Evolutionary conservation across 345 rosid species (phyloP).

Genomic region (Pseudoturritis turrita): DNA sequence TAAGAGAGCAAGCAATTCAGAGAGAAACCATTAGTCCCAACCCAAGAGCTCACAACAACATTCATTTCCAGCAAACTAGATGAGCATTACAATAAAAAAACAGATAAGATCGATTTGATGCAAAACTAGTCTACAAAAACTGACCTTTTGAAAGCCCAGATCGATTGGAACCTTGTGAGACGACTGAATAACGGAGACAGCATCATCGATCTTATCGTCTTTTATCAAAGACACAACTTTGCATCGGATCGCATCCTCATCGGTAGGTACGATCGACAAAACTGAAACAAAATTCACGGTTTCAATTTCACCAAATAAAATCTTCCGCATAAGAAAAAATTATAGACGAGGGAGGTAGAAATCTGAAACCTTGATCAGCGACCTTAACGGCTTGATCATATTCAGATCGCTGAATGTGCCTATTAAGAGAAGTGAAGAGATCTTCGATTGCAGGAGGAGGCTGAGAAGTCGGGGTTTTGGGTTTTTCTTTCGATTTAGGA

Average conservation of each 20-base stretch:
- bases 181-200: constrained; percentile 59
- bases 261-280: constrained; percentile 57
- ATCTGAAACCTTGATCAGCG: constrained; percentile 65
- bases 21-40: background rate
- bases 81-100: background rate
- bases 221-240: constrained; percentile 75
- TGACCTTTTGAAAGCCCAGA: constrained; percentile 64
- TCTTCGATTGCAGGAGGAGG: constrained; percentile 79
- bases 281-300: constrained; percentile 41
- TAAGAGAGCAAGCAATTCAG: background rate
- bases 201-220: constrained; percentile 61
- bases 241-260: constrained; percentile 87
- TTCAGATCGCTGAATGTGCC: constrained; percentile 59
- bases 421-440: constrained; percentile 62
- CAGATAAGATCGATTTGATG: background rate
- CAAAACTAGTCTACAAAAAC: background rate
- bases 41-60: background rate
- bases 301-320: background rate
- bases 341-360: background rate
- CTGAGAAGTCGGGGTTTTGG: constrained; percentile 43
- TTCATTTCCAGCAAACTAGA: background rate
- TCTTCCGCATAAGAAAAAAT: background rate
- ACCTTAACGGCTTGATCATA: constrained; percentile 55
- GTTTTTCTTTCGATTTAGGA: constrained; percentile 66
- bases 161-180: constrained; percentile 41